These are phyloP conservation scores for Cryphonectria parasitica DNA, from an alignment of 2,329 filamentous ascomycete genomes.

Conservation along the genomic window DNA sequence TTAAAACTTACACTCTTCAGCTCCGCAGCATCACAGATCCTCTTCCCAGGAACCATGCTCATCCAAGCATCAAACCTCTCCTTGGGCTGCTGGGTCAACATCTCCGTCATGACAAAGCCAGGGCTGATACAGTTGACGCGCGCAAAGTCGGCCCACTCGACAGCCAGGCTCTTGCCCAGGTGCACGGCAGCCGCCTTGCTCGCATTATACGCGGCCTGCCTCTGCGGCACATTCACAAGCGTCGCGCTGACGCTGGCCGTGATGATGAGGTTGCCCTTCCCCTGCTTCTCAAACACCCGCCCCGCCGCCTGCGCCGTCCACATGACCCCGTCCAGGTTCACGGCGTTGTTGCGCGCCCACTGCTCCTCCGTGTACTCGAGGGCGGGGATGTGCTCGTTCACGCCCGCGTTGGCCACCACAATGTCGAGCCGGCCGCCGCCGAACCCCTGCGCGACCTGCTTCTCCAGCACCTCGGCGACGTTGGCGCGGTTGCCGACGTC, in stretches of 20 bases:
- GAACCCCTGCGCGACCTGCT: slow-evolving; percentile 32
- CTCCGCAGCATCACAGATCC: slow-evolving; percentile 30
- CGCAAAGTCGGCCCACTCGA: slow-evolving; percentile 19
- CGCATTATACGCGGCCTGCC: slow-evolving; percentile 19
- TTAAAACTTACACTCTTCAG: slow-evolving; percentile 29
- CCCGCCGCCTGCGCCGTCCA: slow-evolving; percentile 35
- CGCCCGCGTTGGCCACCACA: slow-evolving; percentile 38
- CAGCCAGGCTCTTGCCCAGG: slow-evolving; percentile 23
- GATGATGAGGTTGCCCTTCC: slow-evolving; percentile 36
- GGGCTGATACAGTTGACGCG: slow-evolving; percentile 32
- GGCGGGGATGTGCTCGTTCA: slow-evolving; percentile 32
- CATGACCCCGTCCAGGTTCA: slow-evolving; percentile 38
- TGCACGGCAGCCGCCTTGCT: slow-evolving; percentile 24
- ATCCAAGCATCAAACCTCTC: slow-evolving; percentile 30
- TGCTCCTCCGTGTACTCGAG: slow-evolving; percentile 36
- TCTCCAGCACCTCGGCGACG: slow-evolving; percentile 20
- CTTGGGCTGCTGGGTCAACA: slow-evolving; percentile 30
- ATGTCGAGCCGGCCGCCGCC: slow-evolving; percentile 32
- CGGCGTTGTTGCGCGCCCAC: slow-evolving; percentile 34
- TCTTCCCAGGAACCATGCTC: slow-evolving; percentile 30
- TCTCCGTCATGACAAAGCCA: slow-evolving; percentile 29
- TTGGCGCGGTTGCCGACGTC: slow-evolving; percentile 5
- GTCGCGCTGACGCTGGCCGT: slow-evolving; percentile 33
- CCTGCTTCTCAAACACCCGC: slow-evolving; percentile 35
- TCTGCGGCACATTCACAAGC: slow-evolving; percentile 31